Percentiles rank a stretch among this genome's conserved stretches.
Evolutionary conservation across 2,329 filamentous ascomycete genomes (phyloP).

Genomic region (Neospermospora avenae): DNA sequence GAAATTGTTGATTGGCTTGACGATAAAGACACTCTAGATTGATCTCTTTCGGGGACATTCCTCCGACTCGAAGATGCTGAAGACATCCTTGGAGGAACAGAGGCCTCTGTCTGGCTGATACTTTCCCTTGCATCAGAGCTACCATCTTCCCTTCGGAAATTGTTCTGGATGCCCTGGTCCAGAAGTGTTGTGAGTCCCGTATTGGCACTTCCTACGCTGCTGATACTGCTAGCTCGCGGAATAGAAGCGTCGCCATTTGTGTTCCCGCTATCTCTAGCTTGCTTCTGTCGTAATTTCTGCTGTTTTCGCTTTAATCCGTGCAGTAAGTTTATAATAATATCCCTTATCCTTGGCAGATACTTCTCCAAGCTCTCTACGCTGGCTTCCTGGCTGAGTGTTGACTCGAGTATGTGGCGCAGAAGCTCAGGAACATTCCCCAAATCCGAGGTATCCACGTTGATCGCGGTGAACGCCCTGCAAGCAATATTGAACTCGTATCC

Average conservation of each 20-base stretch:
- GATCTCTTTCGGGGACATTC: constrained; percentile 43
- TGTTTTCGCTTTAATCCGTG: constrained; percentile 97
- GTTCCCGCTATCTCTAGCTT: constrained; percentile 45
- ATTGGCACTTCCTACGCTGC: constrained; percentile 54
- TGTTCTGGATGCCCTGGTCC: constrained; percentile 48
- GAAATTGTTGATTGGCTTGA: constrained; percentile 66
- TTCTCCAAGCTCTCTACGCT: constrained; percentile 90
- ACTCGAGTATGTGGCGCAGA: constrained; percentile 85
- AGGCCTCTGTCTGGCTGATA: constrained; percentile 32
- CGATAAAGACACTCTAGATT: constrained; percentile 47
- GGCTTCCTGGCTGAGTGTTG: constrained; percentile 94
- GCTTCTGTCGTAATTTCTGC: constrained; percentile 71
- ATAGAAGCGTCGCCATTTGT: constrained; percentile 25
- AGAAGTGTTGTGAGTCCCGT: constrained; percentile 57
- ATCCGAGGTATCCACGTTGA: constrained; percentile 92
- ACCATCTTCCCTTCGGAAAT: constrained; percentile 24
- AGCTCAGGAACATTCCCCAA: constrained; percentile 93
- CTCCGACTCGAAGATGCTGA: constrained; percentile 29
- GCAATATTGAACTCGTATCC: constrained; percentile 99
- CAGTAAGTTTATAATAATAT: constrained; percentile 97
- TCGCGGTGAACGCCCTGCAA: constrained; percentile 92
- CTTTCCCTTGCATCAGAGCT: constrained; percentile 23
- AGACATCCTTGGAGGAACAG: constrained; percentile 45
- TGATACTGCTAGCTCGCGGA: constrained; percentile 51
- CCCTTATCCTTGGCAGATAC: constrained; percentile 89